Percentiles rank a stretch among this genome's conserved stretches.
phyloP scores from a whole-genome alignment of 495 filamentous ascomycete genomes.

The Penicillium antarcticum region DNA sequence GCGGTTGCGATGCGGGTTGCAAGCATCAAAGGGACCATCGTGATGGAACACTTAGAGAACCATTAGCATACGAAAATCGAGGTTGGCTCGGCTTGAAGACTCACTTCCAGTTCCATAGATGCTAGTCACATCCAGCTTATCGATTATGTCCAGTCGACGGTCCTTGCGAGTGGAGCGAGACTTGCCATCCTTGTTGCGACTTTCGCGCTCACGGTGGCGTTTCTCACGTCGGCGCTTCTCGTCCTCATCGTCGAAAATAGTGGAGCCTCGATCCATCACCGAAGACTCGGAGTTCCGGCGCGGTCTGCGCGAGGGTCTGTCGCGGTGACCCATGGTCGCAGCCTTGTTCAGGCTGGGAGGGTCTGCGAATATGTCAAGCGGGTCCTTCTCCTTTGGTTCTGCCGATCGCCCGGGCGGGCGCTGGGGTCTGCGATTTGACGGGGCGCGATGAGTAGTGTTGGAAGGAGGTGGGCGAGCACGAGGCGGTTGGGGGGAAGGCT shows the following conservation, averaged over 20 bases:
- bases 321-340: constrained; percentile 21
- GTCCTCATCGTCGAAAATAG: constrained; percentile 65
- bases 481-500: constrained; percentile 33
- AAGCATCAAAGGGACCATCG: constrained; percentile 97
- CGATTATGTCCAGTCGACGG: constrained; percentile 84
- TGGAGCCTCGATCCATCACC: constrained; percentile 61
- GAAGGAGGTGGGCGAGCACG: constrained; percentile 39
- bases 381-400: constrained; percentile 32
- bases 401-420: constrained; percentile 20
- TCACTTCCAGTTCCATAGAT: constrained; percentile 93
- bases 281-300: constrained; percentile 96
- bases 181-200: constrained; percentile 56
- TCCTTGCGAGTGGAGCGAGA: constrained; percentile 43
- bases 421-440: constrained; percentile 22
- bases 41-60: constrained; percentile 82
- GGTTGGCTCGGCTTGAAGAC: constrained; percentile 29
- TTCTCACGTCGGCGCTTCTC: constrained; percentile 72
- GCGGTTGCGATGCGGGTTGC: constrained; percentile 92
- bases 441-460: constrained; percentile 33
- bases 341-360: constrained; percentile 38
- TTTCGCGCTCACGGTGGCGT: constrained; percentile 66
- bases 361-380: constrained; percentile 60
- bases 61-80: constrained; percentile 7
- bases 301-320: constrained; percentile 48
- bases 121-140: constrained; percentile 94